Base-by-base conservation (phyloP, 1,139 yeast genomes). In the Pichia sp. region DNA sequence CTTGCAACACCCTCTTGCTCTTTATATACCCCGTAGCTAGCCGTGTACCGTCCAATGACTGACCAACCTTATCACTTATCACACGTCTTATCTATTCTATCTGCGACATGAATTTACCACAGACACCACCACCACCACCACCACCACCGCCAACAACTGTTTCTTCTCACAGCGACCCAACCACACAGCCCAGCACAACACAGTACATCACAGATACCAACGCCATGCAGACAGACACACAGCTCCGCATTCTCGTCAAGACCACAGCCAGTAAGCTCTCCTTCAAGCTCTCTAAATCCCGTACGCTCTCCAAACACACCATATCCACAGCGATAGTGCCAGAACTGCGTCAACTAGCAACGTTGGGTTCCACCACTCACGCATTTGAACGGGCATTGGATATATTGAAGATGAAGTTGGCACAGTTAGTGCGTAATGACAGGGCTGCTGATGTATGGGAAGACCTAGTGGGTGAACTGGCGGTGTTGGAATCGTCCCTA, bases 401-500 rank as follows among this genome's bases (percentile, higher is more conserved):
- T 6, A 24, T 42, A 12, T 23, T 39, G 5, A 35, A 28, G 9
- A 39, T 41, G 32, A 34, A 30, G 6, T 16, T 44, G 18, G 39
- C 39, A 2, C 40, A 38, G 13, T 16, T 44, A 29, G 45, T 44
- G 2, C 32, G 47, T 21, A 22, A 33, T 3, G 47, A 44, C 29
- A 27, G 47, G 16, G 16, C 25, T 6, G 35, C 46, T 5, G 47
- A 44, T 24, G 45, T 44, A 4, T 44, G 46, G 46, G 47, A 44
- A 30, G 47, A 44, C 17, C 26, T 44, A 8, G 27, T 41, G 11
- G 46, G 46, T 6, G 47, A 44, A 33, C 12, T 44, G n/a, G 38
- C 45, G 13, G 23, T 38, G 3, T 28, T 44, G 10, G 46, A 40
- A 20, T 33, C 36, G 4, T 34, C 42, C 1, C 25, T 43, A 12